Conservation (phyloP, 306 rosid species). For the Quercus gilva region DNA sequence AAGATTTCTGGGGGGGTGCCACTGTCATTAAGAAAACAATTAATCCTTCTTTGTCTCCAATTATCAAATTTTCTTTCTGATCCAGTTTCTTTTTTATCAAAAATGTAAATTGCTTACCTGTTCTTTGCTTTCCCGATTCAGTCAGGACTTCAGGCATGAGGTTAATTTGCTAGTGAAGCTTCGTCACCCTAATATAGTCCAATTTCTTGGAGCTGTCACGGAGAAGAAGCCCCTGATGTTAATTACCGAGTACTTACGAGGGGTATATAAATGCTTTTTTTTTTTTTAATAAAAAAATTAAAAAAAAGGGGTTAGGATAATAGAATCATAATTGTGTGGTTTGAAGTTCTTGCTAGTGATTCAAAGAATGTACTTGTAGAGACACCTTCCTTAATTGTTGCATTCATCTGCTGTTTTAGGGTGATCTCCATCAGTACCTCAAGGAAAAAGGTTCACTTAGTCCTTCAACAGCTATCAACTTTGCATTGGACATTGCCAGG, state of each 20-base stretch:
- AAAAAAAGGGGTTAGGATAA: too few relatives aligned
- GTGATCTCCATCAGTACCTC: conserved; percentile 90
- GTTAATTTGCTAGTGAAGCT: conserved; percentile 96
- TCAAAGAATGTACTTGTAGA: conserved; percentile 16
- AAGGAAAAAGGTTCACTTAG: conserved; percentile 79
- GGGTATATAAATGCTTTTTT: conserved; percentile 51
- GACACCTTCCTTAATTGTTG: conserved; percentile 15
- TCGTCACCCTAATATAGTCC: conserved; percentile 97
- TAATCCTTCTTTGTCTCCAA: background rate
- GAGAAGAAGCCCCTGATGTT: conserved; percentile 94
- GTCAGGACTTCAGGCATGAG: conserved; percentile 97
- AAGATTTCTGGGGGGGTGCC: background rate
- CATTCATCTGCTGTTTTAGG: conserved; percentile 48
- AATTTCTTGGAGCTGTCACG: conserved; percentile 99
- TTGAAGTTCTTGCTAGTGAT: conserved; percentile 12
- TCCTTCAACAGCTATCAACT: conserved; percentile 67
- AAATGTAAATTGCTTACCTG: conserved; percentile 3
- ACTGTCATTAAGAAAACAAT: background rate
- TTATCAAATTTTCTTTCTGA: conserved; percentile 2
- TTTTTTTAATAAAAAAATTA: too few relatives aligned
- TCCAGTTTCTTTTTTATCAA: background rate
- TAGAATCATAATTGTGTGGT: background rate
- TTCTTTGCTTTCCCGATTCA: conserved; percentile 32
- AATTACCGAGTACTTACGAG: conserved; percentile 91
- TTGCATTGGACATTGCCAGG: conserved; percentile 90